These are phyloP conservation scores for Pelargonium hybrid DNA, from an alignment of 441 rosid species.

Conservation along the genomic window DNA sequence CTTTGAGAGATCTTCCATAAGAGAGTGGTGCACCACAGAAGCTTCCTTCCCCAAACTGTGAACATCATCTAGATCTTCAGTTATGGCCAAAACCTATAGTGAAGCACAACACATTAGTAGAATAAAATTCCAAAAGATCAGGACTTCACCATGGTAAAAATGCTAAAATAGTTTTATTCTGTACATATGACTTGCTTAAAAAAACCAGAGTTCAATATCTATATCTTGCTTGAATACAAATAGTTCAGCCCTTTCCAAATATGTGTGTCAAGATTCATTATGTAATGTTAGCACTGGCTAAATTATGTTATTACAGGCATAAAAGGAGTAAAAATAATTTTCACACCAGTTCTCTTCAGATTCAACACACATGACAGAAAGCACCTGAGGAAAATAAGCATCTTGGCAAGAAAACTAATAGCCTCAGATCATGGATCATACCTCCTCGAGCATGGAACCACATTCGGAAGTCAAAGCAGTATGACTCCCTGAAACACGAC, in stretches of 20 bases:
- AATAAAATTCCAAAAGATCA: background rate
- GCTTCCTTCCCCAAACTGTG: conserved; percentile 86
- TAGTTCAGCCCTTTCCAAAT: too few species aligned
- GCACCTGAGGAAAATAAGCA: too few species aligned
- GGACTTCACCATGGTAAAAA: background rate
- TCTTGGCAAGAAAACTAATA: too few species aligned
- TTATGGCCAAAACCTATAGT: conserved; percentile 75
- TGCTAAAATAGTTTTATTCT: background rate
- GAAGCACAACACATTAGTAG: conserved; percentile 23
- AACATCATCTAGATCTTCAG: conserved; percentile 87
- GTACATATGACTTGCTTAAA: too few species aligned
- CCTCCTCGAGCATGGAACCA: conserved; percentile 99
- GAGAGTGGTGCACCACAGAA: conserved; percentile 56
- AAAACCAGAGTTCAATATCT: too few species aligned
- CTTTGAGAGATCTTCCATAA: conserved; percentile 78
- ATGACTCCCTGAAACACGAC: conserved; percentile 66
- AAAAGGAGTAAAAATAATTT: too few species aligned
- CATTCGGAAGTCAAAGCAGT: conserved; percentile 93
- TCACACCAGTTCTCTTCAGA: too few species aligned
- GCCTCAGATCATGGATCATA: conserved; percentile 22
- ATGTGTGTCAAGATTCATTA: too few species aligned
- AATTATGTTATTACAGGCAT: too few species aligned
- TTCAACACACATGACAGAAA: too few species aligned
- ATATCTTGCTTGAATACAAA: too few species aligned
- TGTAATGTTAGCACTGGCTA: too few species aligned